These are phyloP conservation scores for Heliosperma pusillum DNA, from an alignment of 148 eudicot genomes.

Conservation along the genomic window DNA sequence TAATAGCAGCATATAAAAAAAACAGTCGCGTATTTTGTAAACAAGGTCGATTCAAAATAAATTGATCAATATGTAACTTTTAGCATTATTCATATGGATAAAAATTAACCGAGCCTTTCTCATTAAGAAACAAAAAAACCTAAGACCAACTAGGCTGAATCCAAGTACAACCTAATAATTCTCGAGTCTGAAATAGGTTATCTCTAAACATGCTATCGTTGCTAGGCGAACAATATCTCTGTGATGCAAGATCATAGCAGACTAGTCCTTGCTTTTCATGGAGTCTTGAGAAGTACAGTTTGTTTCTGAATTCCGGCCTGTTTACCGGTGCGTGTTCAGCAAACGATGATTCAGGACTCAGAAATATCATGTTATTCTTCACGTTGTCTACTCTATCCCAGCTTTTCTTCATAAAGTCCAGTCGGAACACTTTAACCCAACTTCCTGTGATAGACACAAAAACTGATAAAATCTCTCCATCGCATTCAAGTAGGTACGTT, in stretches of 20 bases:
- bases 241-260: neutral
- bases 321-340: neutral
- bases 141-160: slow-evolving; percentile 10
- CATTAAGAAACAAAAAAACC: neutral
- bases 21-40: no score
- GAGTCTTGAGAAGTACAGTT: neutral
- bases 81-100: no score
- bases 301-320: neutral
- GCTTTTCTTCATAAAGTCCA: neutral
- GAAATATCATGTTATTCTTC: slow-evolving; percentile 8
- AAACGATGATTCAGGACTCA: neutral
- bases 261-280: neutral
- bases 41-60: no score
- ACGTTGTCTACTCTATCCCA: neutral
- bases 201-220: neutral
- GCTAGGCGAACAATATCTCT: neutral
- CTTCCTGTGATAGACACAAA: neutral
- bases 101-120: no score
- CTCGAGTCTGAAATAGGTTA: neutral
- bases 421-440: slow-evolving; percentile 7
- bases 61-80: no score
- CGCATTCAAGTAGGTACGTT: slow-evolving; percentile 7
- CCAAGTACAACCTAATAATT: slow-evolving; percentile 3
- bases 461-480: neutral
- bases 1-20: no score